Evolutionary conservation across 441 rosid species (phyloP), one percentile per base, ranked within the genome.

Genomic region (Flueggea neowawraea): DNA sequence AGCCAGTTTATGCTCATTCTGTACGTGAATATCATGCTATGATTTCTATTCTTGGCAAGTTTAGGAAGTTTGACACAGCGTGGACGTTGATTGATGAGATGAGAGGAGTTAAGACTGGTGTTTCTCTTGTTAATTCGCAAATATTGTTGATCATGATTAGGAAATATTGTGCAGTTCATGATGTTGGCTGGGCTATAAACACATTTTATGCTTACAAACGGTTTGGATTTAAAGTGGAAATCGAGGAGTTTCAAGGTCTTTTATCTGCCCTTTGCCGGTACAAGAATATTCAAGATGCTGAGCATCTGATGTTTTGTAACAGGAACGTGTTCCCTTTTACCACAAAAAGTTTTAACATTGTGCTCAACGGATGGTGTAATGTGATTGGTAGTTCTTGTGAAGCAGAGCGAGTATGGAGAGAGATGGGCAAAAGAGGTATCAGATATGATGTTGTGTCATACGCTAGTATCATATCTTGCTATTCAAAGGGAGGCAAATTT

Each of bases 201-300:
- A 86, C 97, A 2, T 92, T 95, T 67, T 86, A 88, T 65, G 85
- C 91, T 0, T 78, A 77, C 65, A 95, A 79, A 82, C 75, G 73
- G 58, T 90, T 88, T 65, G 78, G 80, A 41, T 86, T 90, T 68
- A 83, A 80, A 39, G 74, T 74, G 69, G 80, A 82, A 62, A 83
- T 90, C 28, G 95, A 85, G 55, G 96, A 92, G 71, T 95, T 95
- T 67, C 98, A 95, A 57, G 69, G 89, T 73, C 85, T 92, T 65
- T 80, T 91, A 4, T 92, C 97, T 61, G 98, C 96, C 58, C 96
- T 92, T 59, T 90, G 95, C 63, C 79, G 92, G 17, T 92, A 95
- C 64, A 92, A 90, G 86, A 90, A 95, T 65, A 95, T 90, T 71
- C 82, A 89, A 70, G 98, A 95, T 60, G 98, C 99, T 43, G 98